phyloP scores from a whole-genome alignment of 1,284 basidiomycete species.

The Jaminaea rosea region DNA sequence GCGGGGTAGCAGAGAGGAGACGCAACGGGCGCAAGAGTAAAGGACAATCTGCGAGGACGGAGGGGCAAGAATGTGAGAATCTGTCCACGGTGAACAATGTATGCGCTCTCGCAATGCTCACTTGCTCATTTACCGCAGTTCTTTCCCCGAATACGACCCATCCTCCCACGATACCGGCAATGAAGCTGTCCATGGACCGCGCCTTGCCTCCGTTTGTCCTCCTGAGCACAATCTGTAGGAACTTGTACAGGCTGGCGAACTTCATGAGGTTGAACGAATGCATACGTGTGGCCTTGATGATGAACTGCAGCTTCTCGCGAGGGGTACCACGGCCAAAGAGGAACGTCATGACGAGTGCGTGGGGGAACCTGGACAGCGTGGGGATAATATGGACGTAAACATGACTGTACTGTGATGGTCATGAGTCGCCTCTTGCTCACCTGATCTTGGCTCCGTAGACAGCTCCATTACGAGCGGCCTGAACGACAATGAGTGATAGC shows the following conservation, averaged over 20 bases:
- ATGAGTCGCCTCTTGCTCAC: no score
- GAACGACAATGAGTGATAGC: background rate
- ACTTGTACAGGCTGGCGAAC: conserved; percentile 91
- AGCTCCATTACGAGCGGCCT: conserved; percentile 77
- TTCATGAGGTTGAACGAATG: conserved; percentile 82
- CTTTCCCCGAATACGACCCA: conserved; percentile 88
- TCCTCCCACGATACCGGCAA: conserved; percentile 84
- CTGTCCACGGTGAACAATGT: background rate
- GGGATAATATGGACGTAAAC: no score
- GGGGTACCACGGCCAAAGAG: conserved; percentile 56
- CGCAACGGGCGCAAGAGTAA: conserved; percentile 53
- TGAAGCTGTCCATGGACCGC: conserved; percentile 71
- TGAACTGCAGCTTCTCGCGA: conserved; percentile 57
- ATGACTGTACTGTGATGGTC: no score
- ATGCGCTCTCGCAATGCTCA: conserved; percentile 48
- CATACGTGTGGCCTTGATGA: conserved; percentile 78
- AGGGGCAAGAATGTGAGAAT: background rate
- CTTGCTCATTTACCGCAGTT: conserved; percentile 96
- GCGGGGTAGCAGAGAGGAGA: conserved; percentile 40
- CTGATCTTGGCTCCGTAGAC: conserved; percentile 91
- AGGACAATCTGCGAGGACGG: conserved; percentile 74
- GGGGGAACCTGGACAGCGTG: no score
- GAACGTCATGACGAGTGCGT: conserved; percentile 96
- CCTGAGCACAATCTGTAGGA: conserved; percentile 69
- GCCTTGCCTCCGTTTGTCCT: conserved; percentile 70